phyloP scores from a whole-genome alignment of 139 green algal genomes.

The Micromonas pusilla region DNA sequence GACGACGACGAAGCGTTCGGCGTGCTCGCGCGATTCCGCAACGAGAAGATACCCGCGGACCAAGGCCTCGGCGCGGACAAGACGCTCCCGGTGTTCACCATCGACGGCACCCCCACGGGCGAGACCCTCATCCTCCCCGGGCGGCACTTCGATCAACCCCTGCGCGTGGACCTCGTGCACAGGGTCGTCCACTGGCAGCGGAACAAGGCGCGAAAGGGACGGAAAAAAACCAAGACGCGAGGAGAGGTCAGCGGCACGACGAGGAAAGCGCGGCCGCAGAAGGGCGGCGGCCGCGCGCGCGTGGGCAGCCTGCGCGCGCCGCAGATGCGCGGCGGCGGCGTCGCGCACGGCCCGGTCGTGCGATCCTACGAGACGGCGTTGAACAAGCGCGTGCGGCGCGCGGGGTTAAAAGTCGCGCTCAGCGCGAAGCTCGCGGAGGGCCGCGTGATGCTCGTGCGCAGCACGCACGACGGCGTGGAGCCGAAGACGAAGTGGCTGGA shows the following conservation, averaged over 20 bases:
- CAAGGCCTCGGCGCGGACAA: background rate
- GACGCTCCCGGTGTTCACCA: background rate
- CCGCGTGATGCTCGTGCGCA: constrained; percentile 17
- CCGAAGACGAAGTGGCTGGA: constrained; percentile 9
- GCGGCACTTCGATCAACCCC: constrained; percentile 12
- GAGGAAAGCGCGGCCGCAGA: constrained; percentile 32
- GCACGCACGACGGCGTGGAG: background rate
- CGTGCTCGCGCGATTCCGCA: background rate
- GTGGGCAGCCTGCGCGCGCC: constrained; percentile 12
- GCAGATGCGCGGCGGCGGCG: constrained; percentile 22
- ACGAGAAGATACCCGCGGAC: background rate
- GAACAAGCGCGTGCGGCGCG: constrained; percentile 12
- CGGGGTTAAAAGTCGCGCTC: constrained; percentile 21
- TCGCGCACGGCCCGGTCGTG: constrained; percentile 18
- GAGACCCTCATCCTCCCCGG: constrained; percentile 13
- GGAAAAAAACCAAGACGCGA: constrained; percentile 7
- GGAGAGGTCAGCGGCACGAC: constrained; percentile 10
- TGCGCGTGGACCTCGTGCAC: constrained; percentile 20
- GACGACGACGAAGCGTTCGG: background rate
- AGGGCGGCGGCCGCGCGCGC: constrained; percentile 27
- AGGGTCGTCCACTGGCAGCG: constrained; percentile 6
- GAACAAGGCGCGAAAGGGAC: background rate
- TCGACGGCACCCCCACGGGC: background rate
- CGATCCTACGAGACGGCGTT: background rate
- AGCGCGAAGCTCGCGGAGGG: constrained; percentile 18